Evolutionary conservation across 805 yeast species (phyloP), one percentile per base, ranked within the genome.

Genomic region (Zygotorulaspora florentina): DNA sequence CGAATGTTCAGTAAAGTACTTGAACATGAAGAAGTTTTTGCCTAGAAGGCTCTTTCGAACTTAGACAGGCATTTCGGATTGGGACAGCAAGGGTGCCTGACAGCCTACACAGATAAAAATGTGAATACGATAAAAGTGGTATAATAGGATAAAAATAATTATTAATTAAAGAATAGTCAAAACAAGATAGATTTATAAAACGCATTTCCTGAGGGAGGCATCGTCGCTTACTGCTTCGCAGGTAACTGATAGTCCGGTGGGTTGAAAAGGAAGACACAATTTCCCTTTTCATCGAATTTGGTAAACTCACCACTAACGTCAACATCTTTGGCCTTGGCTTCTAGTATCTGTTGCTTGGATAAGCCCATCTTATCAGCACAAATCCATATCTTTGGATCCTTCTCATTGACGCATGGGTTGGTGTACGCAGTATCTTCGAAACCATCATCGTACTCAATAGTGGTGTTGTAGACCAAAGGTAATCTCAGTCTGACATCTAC

Each of bases 301-400:
- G 93, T 81, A 54, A 77, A 72, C 13, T 70, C 80, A 58, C 84
- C 83, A 34, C 72, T 67, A 6, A 81, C 81, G 47, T 72, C 72
- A 18, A 83, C 76, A 29, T 59, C 61, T 39, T 71, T 71, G 25
- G 76, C 80, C n/a, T 72, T 64, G 10, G 85, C 80, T 52, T 74
- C 74, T 29, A 68, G 69, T 51, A 81, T 75, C 59, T 83, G 81
- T 46, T 75, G 72, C 40, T 75, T 74, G 13, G 86, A 75, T 43
- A 86, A 71, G 4, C 93, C 91, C 70, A 80, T 66, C 5, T 75
- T 69, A 64, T 86, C 95, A 53, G 70, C 75, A 35, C 85, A 80
- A 50, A 85, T 69, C 95, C 95, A 86, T 40, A 84, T 69, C 46
- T 75, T 75, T 26, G 88, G 87, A 31, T 54, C 62, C 25, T 52